Evolutionary conservation across 257 asterid species (phyloP), one percentile per base, ranked within the genome.

Genomic region (Fraxinus cuspidata): DNA sequence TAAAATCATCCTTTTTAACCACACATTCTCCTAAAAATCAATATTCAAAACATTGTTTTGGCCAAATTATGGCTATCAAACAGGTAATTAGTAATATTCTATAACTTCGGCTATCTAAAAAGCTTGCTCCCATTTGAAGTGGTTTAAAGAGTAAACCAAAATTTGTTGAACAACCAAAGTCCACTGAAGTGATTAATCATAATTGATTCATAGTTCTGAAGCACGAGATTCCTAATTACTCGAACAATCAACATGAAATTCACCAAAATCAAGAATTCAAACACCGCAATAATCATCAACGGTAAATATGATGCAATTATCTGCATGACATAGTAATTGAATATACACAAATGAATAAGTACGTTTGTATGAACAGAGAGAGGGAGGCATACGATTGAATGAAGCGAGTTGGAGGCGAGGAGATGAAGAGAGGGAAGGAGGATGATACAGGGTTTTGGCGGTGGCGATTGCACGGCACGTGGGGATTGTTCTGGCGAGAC

Each of bases 371-470:
- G 15, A 71, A 51, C 7, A 51, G 67, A 79, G 74, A 75, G 65
- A 70, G 44, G 11, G 68, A 38, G 71, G 49, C 91, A 40, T 80
- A 90, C 97, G 81, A 76, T 81, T 77, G 75, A 25, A 77, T 15
- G 78, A 49, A 78, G 77, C 68, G 74, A 75, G 78, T 21, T 60
- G 82, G 71, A 76, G 75, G 44, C 56, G 83, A 73, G 79, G 84
- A 77, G 82, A 63, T 19, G 82, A 64, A 38, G 82, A 40, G 77
- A 49, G 73, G 28, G 56, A 21, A 65, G 83, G 83, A 4, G 77
- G 85, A 79, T 85, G 92, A 83, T 83, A 77, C 80, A 85, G 85
- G 91, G 86, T 86, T 89, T 77, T 78, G 77, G 83, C 83, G 74
- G 82, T 58, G 73, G 79, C 73, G 78, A 83, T 37, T 32, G 86